phyloP scores from a whole-genome alignment of 805 yeast species.

The Wickerhamomyces bovis region DNA sequence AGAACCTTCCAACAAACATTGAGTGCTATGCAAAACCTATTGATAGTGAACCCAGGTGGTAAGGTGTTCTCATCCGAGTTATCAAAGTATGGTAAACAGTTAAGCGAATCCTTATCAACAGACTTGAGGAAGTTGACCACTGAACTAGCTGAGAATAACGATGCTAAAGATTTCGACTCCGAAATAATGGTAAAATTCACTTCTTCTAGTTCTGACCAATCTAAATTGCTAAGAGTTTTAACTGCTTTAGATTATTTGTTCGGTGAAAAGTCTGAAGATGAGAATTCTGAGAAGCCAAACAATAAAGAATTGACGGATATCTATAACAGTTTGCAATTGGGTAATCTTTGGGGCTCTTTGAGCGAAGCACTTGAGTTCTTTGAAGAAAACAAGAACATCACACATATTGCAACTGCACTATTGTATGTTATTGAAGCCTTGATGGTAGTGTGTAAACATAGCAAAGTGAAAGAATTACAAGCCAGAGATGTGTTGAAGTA shows the following conservation, averaged over 20 bases:
- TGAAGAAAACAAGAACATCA: constrained; percentile 50
- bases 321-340: constrained; percentile 66
- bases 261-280: constrained; percentile 25
- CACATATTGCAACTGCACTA: constrained; percentile 69
- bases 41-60: constrained; percentile 55
- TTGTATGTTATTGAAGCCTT: constrained; percentile 86
- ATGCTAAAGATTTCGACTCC: constrained; percentile 43
- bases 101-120: constrained; percentile 34
- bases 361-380: constrained; percentile 63
- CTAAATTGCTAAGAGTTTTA: constrained; percentile 75
- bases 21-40: constrained; percentile 71
- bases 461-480: constrained; percentile 53
- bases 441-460: constrained; percentile 94
- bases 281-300: constrained; percentile 24
- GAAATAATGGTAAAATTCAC: constrained; percentile 63
- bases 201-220: constrained; percentile 77
- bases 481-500: constrained; percentile 50
- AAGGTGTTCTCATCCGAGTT: constrained; percentile 62
- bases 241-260: constrained; percentile 84
- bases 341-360: constrained; percentile 78
- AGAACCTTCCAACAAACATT: constrained; percentile 80
- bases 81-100: constrained; percentile 52
- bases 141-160: constrained; percentile 34
- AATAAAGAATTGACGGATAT: constrained; percentile 45
- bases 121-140: constrained; percentile 29